Evolutionary conservation across 306 rosid species (phyloP), one percentile per base, ranked within the genome.

Genomic region (Vigna hirtella): DNA sequence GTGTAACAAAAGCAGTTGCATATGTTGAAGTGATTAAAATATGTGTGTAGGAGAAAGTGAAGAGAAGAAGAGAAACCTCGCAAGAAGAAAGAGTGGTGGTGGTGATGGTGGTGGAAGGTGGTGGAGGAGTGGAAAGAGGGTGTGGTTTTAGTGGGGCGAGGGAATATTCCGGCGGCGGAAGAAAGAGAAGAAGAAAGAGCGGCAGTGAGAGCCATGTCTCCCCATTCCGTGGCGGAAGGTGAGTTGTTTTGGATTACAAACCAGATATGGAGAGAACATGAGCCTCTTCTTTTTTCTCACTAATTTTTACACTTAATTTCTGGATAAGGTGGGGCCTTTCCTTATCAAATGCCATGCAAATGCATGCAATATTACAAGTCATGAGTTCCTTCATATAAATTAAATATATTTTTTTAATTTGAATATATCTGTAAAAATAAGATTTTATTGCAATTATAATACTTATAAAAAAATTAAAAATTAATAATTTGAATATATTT

Each of bases 171-270:
- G 83, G 76, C 32, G 12, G 85, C 16, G 62, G 81, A 34, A 6
- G 62, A 56, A n/a, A 73, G 68, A 1, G 89, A 81, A 82, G 74
- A 79, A 83, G 89, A 90, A 86, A 85, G 71, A 51, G 88, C 77
- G 83, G 87, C 69, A 83, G 84, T 82, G 71, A 91, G 70, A 85
- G 85, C 86, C 97, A 93, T 93, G 83, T 88, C 90, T 88, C 82
- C 84, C 90, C 91, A 86, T 86, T 70, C 82, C 83, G 88, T 61
- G 74, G 75, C 59, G 20, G 18, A 68, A 43, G 51, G 69, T 47
- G 63, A 26, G 61, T 9, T 79, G 67, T 66, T 83, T 84, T 22
- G 73, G 86, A 81, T 79, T 86, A 78, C 64, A 79, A 79, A 86
- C 45, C 4, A 42, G 68, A 82, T 26, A 28, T 48, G 55, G 56